A percentile compares a stretch with the other conserved stretches of the same genome.
phyloP scores from a whole-genome alignment of 495 filamentous ascomycete species.

The Aspergillus mulundensis region DNA sequence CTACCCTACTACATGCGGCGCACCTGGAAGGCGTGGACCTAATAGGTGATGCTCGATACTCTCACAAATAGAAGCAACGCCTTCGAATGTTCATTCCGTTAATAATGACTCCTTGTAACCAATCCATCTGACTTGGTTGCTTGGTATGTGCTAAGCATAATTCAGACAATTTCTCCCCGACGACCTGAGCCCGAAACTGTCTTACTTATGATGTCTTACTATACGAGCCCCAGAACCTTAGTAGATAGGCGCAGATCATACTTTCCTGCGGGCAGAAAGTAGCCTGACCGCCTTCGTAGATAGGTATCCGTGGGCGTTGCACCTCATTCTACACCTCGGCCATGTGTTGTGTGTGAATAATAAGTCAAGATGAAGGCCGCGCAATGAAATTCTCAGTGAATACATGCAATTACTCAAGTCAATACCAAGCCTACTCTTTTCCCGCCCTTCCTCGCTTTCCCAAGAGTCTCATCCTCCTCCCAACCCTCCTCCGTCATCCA shows the following conservation, averaged over 20 bases:
- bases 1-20: not conserved
- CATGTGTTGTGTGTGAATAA: not conserved
- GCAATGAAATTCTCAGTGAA: constrained; percentile 12
- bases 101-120: not conserved
- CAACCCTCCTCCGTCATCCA: constrained; percentile 12
- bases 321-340: constrained; percentile 3
- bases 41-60: not conserved
- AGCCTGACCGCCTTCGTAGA: constrained; percentile 29
- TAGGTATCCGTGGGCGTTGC: not conserved
- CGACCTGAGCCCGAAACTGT: no score
- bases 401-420: constrained; percentile 15
- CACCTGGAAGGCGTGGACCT: not conserved
- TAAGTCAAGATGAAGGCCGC: not conserved
- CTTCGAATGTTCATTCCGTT: no score
- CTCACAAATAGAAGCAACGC: not conserved
- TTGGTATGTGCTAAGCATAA: not conserved
- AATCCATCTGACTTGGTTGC: not conserved
- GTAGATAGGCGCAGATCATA: not conserved
- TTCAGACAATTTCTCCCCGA: no score
- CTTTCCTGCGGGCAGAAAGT: constrained; percentile 12
- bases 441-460: constrained; percentile 5
- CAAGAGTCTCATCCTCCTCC: constrained; percentile 1
- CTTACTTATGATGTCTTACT: no score
- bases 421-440: constrained; percentile 11
- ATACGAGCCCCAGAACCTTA: no score